Conservation (phyloP, 1,284 basidiomycete genomes). For the Cronartium ribicola region DNA sequence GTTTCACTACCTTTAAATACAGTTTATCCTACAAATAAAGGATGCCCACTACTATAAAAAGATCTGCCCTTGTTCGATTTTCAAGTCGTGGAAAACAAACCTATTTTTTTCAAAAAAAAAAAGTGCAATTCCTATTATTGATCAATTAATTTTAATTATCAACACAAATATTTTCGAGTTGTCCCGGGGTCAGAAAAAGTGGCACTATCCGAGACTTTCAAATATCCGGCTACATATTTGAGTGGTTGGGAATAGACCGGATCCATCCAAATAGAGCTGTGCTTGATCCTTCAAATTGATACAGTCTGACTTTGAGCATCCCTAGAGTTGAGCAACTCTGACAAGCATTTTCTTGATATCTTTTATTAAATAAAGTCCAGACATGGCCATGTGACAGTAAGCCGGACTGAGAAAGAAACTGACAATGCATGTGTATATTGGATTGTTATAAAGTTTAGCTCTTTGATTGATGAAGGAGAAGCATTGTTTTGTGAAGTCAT, state of each 20-base stretch:
- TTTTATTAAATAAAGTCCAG: neutral
- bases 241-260: neutral
- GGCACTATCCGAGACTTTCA: too few species aligned
- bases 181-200: too few species aligned
- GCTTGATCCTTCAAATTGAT: neutral
- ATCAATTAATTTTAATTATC: too few species aligned
- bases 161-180: too few species aligned
- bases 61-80: too few species aligned
- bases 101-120: too few species aligned
- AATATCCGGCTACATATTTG: too few species aligned
- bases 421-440: neutral
- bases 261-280: neutral
- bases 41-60: too few species aligned
- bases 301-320: neutral
- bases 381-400: neutral
- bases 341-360: neutral
- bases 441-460: neutral
- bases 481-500: neutral
- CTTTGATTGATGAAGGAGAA: neutral
- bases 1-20: too few species aligned
- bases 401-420: neutral
- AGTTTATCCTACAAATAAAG: too few species aligned
- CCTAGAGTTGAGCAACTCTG: neutral
- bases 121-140: too few species aligned
- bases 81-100: too few species aligned